A percentile compares a stretch with the other conserved stretches of the same genome.
Conservation (phyloP, 345 rosid species). For the Noccaea caerulescens region DNA sequence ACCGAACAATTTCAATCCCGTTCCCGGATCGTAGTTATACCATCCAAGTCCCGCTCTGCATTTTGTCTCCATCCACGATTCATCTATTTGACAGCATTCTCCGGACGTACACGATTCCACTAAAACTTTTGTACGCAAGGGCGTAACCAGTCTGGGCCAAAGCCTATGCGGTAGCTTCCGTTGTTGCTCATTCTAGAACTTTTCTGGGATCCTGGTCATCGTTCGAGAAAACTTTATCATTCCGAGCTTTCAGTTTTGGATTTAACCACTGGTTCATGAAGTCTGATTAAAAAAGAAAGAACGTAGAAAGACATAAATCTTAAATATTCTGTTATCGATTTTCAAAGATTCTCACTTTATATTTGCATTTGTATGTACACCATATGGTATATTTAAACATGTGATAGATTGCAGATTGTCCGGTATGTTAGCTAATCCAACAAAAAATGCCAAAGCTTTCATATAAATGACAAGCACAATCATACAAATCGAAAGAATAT, state of each 20-base stretch:
- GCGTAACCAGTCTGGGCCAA: no score
- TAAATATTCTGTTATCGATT: constrained; percentile 2
- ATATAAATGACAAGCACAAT: constrained; percentile 44
- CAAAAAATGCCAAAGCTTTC: constrained; percentile 43
- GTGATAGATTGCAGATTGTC: constrained; percentile 31
- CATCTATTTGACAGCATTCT: no score
- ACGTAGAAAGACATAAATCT: neutral
- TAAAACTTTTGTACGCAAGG: no score
- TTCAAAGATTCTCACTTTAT: constrained; percentile 17
- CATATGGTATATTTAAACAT: constrained; percentile 26
- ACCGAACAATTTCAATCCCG: no score
- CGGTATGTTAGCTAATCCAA: constrained; percentile 38
- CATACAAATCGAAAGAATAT: constrained; percentile 44
- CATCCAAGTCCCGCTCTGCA: no score
- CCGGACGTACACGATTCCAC: no score
- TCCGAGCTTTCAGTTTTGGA: constrained; percentile 14
- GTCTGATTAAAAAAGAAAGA: neutral
- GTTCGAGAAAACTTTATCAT: no score
- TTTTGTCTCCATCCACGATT: no score
- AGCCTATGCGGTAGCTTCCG: no score
- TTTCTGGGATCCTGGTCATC: no score
- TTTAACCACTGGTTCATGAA: neutral
- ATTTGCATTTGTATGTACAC: neutral
- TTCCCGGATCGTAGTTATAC: no score
- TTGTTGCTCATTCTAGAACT: no score